Base-by-base conservation (phyloP, 176 grass and related monocot genomes). In the Poa annua region DNA sequence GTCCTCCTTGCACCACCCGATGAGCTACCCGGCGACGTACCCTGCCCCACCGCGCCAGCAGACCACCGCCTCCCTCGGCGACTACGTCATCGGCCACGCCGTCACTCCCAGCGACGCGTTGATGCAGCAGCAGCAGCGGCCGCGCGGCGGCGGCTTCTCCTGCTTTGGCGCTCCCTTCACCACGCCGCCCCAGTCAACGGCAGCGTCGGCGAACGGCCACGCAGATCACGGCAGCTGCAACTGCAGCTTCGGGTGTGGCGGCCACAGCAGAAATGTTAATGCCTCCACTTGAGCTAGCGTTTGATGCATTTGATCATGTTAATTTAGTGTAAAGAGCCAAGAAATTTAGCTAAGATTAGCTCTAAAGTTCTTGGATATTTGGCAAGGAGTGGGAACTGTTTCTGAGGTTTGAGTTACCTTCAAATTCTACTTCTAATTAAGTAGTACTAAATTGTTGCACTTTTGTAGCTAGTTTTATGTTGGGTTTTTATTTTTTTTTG, bases 81-180 rank as follows among this genome's bases (percentile, higher is more conserved):
- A 92, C 70, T 96, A 90, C 52, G 92, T 96, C 52, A 84, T 96
- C 77, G 97, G 97, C 22, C 97, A 96, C 71, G 93, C 89, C 10
- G 74, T 94, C 74, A 32, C 91, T 7, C 71, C 81, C 42, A 50
- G 80, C 6, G 71, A 86, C 75, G 41, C 69, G 1, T 52, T 90
- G 52, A 39, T 79, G 66, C 88, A 70, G 68, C 39, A 70, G 68
- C 39, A 70, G 67, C 67, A 24, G 47, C 71, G 50, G 0, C 48
- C 48, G 13, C 84, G 78, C 29, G 22, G 61, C 34, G 41, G 71
- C 21, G 56, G 69, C 68, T 84, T 84, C 76, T 70, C 88, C 49
- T 90, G 89, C 76, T 87, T 80, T 61, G 85, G 85, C 21, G 76
- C 80, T 49, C 89, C 85, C 4, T 41, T 80, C 61, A 15, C 21